Conservation (phyloP, 2,329 filamentous ascomycete genomes). For the Curvularia lunata region DNA sequence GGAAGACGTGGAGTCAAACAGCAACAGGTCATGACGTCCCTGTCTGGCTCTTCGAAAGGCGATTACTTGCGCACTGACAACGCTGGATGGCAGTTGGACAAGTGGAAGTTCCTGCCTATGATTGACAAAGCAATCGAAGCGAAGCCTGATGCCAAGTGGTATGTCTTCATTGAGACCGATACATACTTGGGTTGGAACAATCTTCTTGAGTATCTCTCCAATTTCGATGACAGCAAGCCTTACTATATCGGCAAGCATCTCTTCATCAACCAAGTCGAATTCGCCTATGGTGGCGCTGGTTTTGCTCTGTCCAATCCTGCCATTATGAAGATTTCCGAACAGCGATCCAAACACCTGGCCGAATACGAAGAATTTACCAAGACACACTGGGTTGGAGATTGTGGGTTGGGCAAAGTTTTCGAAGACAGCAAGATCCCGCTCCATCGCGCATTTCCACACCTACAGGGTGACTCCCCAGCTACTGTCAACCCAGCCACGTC, state of each 20-base stretch:
- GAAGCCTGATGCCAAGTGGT: constrained; percentile 48
- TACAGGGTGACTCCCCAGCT: constrained; percentile 54
- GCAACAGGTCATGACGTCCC: constrained; percentile 37
- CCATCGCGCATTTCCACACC: constrained; percentile 52
- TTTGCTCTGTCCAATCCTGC: constrained; percentile 54
- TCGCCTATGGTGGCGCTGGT: constrained; percentile 55
- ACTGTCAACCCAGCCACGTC: constrained; percentile 48
- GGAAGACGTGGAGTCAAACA: constrained; percentile 53
- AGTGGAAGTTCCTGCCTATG: constrained; percentile 66
- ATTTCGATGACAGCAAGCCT: constrained; percentile 48
- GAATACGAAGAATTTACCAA: constrained; percentile 49
- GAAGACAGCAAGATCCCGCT: constrained; percentile 46
- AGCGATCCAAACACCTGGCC: constrained; percentile 36
- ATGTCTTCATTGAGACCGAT: constrained; percentile 49
- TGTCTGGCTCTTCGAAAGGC: constrained; percentile 44
- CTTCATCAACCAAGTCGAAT: constrained; percentile 53
- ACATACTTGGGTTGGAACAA: constrained; percentile 49
- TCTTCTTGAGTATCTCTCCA: constrained; percentile 49
- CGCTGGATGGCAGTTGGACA: constrained; percentile 61
- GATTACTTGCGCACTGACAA: constrained; percentile 47
- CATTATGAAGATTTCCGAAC: constrained; percentile 44
- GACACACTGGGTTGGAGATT: constrained; percentile 50
- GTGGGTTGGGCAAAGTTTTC: constrained; percentile 47
- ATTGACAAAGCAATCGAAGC: constrained; percentile 55
- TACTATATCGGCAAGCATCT: constrained; percentile 55